These are phyloP conservation scores for Neofusicoccum sp. DNA, from an alignment of 2,329 filamentous ascomycete species.

Conservation along the genomic window DNA sequence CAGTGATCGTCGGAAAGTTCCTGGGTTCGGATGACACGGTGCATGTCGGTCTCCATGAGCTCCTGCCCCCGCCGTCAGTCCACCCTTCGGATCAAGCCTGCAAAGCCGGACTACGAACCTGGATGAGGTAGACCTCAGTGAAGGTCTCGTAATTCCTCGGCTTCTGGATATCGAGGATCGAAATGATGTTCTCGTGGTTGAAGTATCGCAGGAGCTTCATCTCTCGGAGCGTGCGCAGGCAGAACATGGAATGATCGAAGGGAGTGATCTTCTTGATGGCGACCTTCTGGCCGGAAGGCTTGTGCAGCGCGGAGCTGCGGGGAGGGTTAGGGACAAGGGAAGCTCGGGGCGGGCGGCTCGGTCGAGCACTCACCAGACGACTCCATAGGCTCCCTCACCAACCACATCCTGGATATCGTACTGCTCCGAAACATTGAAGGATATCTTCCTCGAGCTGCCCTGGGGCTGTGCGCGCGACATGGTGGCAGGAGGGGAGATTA, in stretches of 20 bases:
- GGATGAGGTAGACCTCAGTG: conserved; percentile 97
- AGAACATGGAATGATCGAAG: conserved; percentile 99
- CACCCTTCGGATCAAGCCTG: neutral
- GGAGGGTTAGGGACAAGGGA: conserved; percentile 27
- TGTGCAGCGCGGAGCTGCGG: conserved; percentile 89
- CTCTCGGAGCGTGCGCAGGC: conserved; percentile 90
- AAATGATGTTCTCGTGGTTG: conserved; percentile 99
- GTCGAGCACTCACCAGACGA: conserved; percentile 79
- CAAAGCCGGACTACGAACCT: conserved; percentile 57
- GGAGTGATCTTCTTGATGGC: conserved; percentile 99
- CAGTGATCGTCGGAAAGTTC: conserved; percentile 98
- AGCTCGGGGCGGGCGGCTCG: neutral
- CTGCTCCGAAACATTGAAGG: conserved; percentile 99
- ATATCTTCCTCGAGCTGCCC: conserved; percentile 81
- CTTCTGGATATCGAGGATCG: conserved; percentile 98
- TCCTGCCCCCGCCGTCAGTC: conserved; percentile 60
- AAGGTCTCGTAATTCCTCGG: conserved; percentile 94
- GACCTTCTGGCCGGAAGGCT: conserved; percentile 96
- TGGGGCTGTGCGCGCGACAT: conserved; percentile 42
- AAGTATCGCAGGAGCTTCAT: conserved; percentile 99
- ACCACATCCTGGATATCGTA: conserved; percentile 99
- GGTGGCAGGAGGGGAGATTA: conserved; percentile 23
- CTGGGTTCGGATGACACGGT: conserved; percentile 96
- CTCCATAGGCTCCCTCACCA: conserved; percentile 96
- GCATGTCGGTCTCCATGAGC: conserved; percentile 99